These are phyloP conservation scores for Termitomyces sp. DNA, from an alignment of 768 basidiomycete genomes.

Conservation along the genomic window DNA sequence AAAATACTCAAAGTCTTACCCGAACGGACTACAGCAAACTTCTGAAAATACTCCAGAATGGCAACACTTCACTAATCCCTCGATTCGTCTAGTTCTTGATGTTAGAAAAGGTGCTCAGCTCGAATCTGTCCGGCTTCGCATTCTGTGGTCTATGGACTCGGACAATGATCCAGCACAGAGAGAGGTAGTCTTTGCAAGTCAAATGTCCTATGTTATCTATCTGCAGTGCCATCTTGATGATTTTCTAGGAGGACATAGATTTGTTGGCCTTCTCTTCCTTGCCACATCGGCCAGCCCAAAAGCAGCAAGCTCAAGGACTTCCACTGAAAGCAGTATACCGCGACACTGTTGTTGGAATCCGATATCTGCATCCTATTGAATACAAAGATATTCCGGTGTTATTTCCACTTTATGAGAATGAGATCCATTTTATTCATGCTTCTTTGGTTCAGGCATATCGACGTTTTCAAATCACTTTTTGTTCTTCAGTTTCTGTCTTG, in stretches of 20 bases:
- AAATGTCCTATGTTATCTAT: constrained; percentile 5
- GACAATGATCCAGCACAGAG: constrained; percentile 38
- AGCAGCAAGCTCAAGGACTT: constrained; percentile 47
- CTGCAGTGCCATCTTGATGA: constrained; percentile 3
- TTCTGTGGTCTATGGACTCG: constrained; percentile 58
- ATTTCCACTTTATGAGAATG: background rate
- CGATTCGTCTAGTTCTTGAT: constrained; percentile 63
- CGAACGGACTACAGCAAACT: constrained; percentile 25
- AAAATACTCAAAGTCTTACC: constrained; percentile 72
- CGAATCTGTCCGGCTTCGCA: constrained; percentile 63
- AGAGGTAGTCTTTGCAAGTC: constrained; percentile 68
- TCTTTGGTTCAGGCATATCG: constrained; percentile 53
- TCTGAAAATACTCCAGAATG: constrained; percentile 49
- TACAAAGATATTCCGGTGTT: constrained; percentile 18
- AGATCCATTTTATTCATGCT: constrained; percentile 16
- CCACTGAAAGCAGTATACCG: constrained; percentile 83
- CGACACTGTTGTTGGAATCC: constrained; percentile 69
- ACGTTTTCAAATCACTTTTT: constrained; percentile 76
- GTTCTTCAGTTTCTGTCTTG: constrained; percentile 42
- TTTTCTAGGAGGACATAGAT: constrained; percentile 72
- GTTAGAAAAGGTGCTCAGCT: constrained; percentile 52
- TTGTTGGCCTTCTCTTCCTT: constrained; percentile 63
- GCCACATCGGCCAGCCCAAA: constrained; percentile 21
- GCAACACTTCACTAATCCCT: constrained; percentile 78
- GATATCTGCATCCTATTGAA: constrained; percentile 60